Percentiles rank a stretch among this genome's conserved stretches.
phyloP scores from a whole-genome alignment of 345 rosid species.

The Eucalyptus decipiens region DNA sequence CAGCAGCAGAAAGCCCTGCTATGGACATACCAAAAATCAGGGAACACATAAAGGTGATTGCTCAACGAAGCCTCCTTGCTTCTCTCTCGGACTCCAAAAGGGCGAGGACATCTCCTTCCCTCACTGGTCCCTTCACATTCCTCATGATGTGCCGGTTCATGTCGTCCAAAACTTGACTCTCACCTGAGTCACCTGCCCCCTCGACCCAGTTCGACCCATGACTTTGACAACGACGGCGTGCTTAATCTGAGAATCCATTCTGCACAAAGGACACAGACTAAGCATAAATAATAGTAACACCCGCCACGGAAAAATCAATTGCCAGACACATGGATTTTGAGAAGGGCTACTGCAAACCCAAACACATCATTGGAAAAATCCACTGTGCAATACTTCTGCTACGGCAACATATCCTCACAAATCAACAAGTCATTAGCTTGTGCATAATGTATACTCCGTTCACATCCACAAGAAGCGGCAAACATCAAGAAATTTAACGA shows the following conservation, averaged over 20 bases:
- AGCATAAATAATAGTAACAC: no score
- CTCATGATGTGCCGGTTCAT: slow-evolving; percentile 64
- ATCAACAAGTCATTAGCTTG: neutral
- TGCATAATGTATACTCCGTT: neutral
- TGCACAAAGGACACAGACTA: neutral
- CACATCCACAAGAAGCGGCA: neutral
- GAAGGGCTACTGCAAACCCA: neutral
- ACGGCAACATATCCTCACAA: neutral
- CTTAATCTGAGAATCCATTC: slow-evolving; percentile 68
- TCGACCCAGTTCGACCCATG: slow-evolving; percentile 79
- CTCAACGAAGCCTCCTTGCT: slow-evolving; percentile 72
- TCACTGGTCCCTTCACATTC: slow-evolving; percentile 76
- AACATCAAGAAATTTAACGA: neutral
- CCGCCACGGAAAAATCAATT: neutral
- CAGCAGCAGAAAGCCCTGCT: neutral
- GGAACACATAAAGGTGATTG: neutral
- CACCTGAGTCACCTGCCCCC: slow-evolving; percentile 87
- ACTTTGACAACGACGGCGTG: slow-evolving; percentile 76
- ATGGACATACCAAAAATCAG: neutral
- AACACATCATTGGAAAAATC: neutral
- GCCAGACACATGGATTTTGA: neutral
- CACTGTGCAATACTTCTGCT: neutral
- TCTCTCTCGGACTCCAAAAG: slow-evolving; percentile 75
- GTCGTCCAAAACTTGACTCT: slow-evolving; percentile 68
- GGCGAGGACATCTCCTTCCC: slow-evolving; percentile 71